Percentiles rank a stretch among this genome's conserved stretches.
Conservation (phyloP, 2,329 filamentous ascomycete genomes). For the Penicillium sp. region DNA sequence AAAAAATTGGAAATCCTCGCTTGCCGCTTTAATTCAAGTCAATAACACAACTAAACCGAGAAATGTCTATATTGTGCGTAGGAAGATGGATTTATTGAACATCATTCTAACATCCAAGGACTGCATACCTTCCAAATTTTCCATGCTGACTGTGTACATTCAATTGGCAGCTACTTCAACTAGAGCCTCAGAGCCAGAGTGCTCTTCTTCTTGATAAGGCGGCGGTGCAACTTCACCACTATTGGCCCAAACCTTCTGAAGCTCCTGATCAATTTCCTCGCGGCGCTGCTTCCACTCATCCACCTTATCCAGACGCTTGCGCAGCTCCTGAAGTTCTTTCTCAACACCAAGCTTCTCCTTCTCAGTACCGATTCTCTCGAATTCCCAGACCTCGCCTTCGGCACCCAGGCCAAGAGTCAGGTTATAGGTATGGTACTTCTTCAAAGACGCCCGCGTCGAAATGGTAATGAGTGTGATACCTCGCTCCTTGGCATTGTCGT, state of each 20-base stretch:
- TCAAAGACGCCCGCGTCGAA: constrained; percentile 88
- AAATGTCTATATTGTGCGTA: not conserved
- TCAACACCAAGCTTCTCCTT: constrained; percentile 91
- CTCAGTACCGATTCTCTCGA: constrained; percentile 90
- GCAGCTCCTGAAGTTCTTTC: constrained; percentile 81
- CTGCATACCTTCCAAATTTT: not conserved
- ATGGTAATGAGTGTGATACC: constrained; percentile 97
- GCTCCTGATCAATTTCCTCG: constrained; percentile 78
- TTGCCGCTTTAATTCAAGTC: not conserved
- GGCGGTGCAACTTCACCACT: constrained; percentile 42
- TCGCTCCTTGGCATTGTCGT: constrained; percentile 87
- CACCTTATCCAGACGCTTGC: constrained; percentile 76
- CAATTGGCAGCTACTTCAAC: constrained; percentile 10
- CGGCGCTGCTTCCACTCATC: constrained; percentile 78
- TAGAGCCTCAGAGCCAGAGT: not conserved
- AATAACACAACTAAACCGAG: not conserved
- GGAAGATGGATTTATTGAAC: not conserved
- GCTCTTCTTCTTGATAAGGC: constrained; percentile 32
- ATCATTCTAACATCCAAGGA: not conserved
- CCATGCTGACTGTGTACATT: not conserved
- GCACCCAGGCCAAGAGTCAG: constrained; percentile 80
- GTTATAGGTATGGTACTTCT: constrained; percentile 93
- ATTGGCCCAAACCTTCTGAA: constrained; percentile 64
- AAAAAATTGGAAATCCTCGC: too few relatives aligned
- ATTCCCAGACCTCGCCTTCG: constrained; percentile 82